Percentiles rank a stretch among this genome's conserved stretches.
These are phyloP conservation scores for Zygosaccharomyces sapae DNA, from an alignment of 1,139 yeast species.

Conservation along the genomic window DNA sequence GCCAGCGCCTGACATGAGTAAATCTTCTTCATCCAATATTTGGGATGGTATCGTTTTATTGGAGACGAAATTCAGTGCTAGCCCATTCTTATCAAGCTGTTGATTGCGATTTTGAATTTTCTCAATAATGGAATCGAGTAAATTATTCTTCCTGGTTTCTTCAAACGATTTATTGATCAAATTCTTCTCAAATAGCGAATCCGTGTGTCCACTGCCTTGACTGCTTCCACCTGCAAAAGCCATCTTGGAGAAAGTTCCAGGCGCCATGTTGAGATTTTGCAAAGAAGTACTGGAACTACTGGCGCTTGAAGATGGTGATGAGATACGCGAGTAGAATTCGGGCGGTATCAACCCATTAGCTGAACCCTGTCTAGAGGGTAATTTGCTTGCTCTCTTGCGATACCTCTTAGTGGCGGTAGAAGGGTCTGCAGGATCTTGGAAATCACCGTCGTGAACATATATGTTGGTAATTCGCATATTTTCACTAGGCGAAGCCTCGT, in stretches of 20 bases:
- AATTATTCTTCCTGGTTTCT: conserved; percentile 24
- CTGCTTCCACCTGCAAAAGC: conserved; percentile 2
- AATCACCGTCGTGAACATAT: conserved; percentile 36
- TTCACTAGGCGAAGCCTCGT: conserved; percentile 10
- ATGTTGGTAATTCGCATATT: conserved; percentile 29
- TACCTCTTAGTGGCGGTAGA: conserved; percentile 7
- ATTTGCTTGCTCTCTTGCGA: conserved; percentile 10
- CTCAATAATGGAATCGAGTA: conserved; percentile 22
- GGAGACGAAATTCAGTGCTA: conserved; percentile 26
- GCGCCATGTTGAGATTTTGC: conserved; percentile 22
- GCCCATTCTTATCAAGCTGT: conserved; percentile 18
- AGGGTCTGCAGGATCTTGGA: conserved; percentile 18
- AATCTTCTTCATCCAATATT: conserved; percentile 30
- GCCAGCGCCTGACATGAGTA: conserved; percentile 27
- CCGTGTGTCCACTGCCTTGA: conserved; percentile 3
- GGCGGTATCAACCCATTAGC: conserved; percentile 35
- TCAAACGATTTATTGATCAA: conserved; percentile 32
- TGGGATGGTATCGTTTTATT: conserved; percentile 18
- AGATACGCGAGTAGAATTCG: conserved; percentile 34
- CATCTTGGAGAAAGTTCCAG: conserved; percentile 23
- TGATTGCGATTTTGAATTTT: conserved; percentile 7
- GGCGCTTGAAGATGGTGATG: conserved; percentile 34
- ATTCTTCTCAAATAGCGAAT: conserved; percentile 26
- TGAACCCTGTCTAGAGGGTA: conserved; percentile 16
- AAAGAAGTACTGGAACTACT: conserved; percentile 33